Percentiles rank a stretch among this genome's conserved stretches.
Conservation (phyloP, 2,329 filamentous ascomycete genomes). For the Epichloe uncinata region DNA sequence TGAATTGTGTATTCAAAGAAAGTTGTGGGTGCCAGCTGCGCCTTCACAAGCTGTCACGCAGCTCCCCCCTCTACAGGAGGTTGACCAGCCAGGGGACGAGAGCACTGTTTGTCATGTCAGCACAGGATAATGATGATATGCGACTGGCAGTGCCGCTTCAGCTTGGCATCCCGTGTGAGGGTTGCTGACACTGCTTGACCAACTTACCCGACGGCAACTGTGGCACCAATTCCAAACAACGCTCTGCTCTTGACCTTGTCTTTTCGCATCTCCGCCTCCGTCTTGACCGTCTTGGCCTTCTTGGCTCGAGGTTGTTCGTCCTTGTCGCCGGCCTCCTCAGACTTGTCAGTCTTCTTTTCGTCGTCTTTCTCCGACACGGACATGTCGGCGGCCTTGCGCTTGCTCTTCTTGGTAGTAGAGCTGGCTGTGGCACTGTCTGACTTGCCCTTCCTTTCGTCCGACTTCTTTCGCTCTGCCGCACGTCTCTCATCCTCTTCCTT, state of each 20-base stretch:
- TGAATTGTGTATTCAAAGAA: neutral
- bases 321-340: conserved; percentile 17
- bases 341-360: conserved; percentile 24
- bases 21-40: neutral
- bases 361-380: conserved; percentile 47
- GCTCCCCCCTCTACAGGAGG: conserved; percentile 26
- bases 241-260: conserved; percentile 79
- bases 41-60: neutral
- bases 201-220: conserved; percentile 81
- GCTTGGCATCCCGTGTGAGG: neutral
- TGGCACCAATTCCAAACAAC: conserved; percentile 73
- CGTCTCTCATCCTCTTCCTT: conserved; percentile 30
- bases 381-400: conserved; percentile 64
- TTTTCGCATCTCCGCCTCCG: conserved; percentile 69
- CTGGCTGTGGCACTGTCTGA: conserved; percentile 19
- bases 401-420: conserved; percentile 36
- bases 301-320: conserved; percentile 46
- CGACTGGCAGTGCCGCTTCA: neutral
- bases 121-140: neutral
- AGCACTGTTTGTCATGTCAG: conserved; percentile 20
- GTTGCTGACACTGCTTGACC: neutral
- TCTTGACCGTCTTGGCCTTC: conserved; percentile 66
- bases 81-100: conserved; percentile 39
- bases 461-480: conserved; percentile 26
- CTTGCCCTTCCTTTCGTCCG: conserved; percentile 25